Evolutionary conservation across 768 basidiomycete species (phyloP).

Genomic region (Russula foetens): DNA sequence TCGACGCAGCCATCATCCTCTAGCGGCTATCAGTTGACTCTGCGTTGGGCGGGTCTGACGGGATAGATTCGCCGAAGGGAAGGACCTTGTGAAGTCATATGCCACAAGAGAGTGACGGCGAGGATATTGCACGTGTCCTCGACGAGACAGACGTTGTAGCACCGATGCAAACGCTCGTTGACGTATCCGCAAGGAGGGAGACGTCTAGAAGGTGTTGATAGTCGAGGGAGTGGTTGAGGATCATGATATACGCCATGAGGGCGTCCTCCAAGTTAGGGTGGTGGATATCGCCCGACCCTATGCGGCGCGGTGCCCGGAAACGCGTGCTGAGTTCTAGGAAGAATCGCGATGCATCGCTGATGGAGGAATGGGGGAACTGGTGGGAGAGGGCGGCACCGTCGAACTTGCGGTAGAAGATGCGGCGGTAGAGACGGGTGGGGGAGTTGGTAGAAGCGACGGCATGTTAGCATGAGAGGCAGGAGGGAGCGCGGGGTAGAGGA

Average conservation of each 20-base stretch:
- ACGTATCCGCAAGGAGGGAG: conserved; percentile 7
- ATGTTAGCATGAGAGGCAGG: conserved; percentile 44
- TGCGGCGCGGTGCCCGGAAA: conserved; percentile 7
- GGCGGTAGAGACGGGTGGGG: conserved; percentile 61
- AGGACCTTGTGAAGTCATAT: conserved; percentile 18
- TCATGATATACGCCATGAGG: conserved; percentile 17
- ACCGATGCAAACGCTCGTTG: not conserved
- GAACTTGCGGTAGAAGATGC: conserved; percentile 60
- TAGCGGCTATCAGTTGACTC: conserved; percentile 14
- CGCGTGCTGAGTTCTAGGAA: conserved; percentile 28
- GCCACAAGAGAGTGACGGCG: conserved; percentile 19
- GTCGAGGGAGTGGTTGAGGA: conserved; percentile 16
- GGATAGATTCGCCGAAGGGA: not conserved
- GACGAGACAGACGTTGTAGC: conserved; percentile 10
- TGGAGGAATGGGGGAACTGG: conserved; percentile 38
- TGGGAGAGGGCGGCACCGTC: conserved; percentile 44
- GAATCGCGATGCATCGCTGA: conserved; percentile 35
- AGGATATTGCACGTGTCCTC: conserved; percentile 13
- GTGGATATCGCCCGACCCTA: conserved; percentile 3
- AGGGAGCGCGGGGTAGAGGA: conserved; percentile 53
- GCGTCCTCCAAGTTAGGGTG: not conserved
- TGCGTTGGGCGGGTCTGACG: conserved; percentile 8
- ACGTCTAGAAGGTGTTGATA: conserved; percentile 1
- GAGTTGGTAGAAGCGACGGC: conserved; percentile 38
- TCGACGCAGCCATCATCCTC: conserved; percentile 6